Base-by-base conservation (phyloP, 345 rosid genomes). In the Gossypium anomalum region DNA sequence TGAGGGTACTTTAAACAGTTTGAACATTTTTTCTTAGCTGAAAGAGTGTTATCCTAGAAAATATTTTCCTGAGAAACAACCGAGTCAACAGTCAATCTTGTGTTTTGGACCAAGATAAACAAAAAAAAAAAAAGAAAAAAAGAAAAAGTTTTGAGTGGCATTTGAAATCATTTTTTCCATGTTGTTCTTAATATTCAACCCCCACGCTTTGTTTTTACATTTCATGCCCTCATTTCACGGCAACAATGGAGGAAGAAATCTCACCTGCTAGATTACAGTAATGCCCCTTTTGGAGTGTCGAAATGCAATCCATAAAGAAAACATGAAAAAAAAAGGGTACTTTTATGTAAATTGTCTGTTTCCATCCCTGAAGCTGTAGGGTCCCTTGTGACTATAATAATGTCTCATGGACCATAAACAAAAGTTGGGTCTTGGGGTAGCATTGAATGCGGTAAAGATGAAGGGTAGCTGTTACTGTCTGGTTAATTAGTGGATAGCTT, bases 161-260 rank as follows among this genome's bases (percentile, higher is more conserved):
- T 52, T 52, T 78, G 63, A 60, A 59, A 59, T 29, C 70, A 70
- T 75, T 23, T 43, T 64, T 67, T 38, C 20, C 10, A 2, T 25
- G 66, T 78, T 67, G 66, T 78, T 67, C 47, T 45, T 72, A 73
- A 57, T 23, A 38, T 51, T 55, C 41, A 79, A 70, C 82, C 83
- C 87, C 87, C 79, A 78, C 81, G 16, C 43, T 63, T 61, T 66
- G 62, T 77, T 73, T 57, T 57, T 34, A 16, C 61, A 9, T 65
- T 74, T 34, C 75, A 48, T 76, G 45, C 74, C 90, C 97, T 82
- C 71, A 43, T 82, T 77, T 79, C 85, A 78, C 87, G 92, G 91
- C 94, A 78, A 78, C 76, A 77, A 80, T 88, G 84, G 86, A 77
- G 92, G 88, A 43, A 66, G 67, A 60, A 48, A 56, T 73, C 76